Evolutionary conservation across 176 grass and related monocot genomes (phyloP).

Genomic region (Aegilops speltoides): DNA sequence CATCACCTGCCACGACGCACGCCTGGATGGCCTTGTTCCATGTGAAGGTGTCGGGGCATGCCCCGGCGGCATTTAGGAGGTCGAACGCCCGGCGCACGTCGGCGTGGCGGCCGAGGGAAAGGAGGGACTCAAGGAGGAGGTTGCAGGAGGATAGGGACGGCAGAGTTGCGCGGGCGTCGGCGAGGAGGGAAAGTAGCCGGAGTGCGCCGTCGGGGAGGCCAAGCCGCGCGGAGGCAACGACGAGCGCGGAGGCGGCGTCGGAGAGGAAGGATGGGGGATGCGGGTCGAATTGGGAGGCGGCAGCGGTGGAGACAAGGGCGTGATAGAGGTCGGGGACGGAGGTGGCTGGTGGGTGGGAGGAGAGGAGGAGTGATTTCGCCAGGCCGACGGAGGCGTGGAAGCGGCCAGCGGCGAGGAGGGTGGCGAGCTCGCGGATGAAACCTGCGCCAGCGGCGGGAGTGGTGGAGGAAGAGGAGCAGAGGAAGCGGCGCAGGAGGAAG

Average conservation of each 20-base stretch:
- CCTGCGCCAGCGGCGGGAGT: not conserved
- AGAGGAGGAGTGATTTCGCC: slow-evolving; percentile 39
- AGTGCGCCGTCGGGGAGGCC: slow-evolving; percentile 41
- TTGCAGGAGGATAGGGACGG: slow-evolving; percentile 60
- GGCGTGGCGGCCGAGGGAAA: slow-evolving; percentile 34
- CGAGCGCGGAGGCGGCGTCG: slow-evolving; percentile 32
- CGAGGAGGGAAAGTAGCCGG: slow-evolving; percentile 39
- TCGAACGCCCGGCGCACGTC: slow-evolving; percentile 43
- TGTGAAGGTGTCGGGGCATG: slow-evolving; percentile 36
- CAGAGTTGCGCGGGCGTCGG: slow-evolving; percentile 21
- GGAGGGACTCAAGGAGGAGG: slow-evolving; percentile 53
- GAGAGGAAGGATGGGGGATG: slow-evolving; percentile 26
- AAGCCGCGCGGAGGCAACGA: slow-evolving; percentile 38
- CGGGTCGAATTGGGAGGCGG: not conserved
- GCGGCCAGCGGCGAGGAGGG: slow-evolving; percentile 36
- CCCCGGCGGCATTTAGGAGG: slow-evolving; percentile 33
- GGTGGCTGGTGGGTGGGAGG: slow-evolving; percentile 5
- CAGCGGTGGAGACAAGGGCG: not conserved
- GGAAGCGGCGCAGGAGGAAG: slow-evolving; percentile 6
- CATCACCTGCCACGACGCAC: slow-evolving; percentile 30
- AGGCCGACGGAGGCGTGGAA: slow-evolving; percentile 43
- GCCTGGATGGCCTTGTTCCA: slow-evolving; percentile 63
- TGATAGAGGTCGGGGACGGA: slow-evolving; percentile 42
- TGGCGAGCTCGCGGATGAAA: slow-evolving; percentile 30
- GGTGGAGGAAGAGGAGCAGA: not conserved